Percentiles rank a stretch among this genome's conserved stretches.
phyloP scores from a whole-genome alignment of 2,329 filamentous ascomycete genomes.

The Neophaeococcomyces mojaviensis region DNA sequence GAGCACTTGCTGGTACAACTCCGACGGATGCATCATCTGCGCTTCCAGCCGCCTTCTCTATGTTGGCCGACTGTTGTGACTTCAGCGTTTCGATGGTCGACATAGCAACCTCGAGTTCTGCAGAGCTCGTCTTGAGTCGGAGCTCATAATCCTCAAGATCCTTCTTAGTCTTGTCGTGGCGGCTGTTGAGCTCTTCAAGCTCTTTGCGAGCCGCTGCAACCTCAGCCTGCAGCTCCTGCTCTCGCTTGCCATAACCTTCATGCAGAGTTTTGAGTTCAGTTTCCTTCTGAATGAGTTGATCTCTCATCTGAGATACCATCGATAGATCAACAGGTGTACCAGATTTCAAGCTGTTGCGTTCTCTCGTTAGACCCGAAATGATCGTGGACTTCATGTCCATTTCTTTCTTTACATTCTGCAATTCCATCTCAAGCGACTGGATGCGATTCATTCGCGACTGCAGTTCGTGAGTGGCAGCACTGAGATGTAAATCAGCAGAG shows the following conservation, averaged over 20 bases:
- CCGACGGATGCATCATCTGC: conserved; percentile 18
- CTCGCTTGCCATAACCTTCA: conserved; percentile 62
- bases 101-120: conserved; percentile 62
- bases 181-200: conserved; percentile 64
- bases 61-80: conserved; percentile 29
- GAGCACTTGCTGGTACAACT: conserved; percentile 36
- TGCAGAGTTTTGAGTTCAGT: conserved; percentile 68
- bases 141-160: conserved; percentile 66
- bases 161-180: conserved; percentile 64
- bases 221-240: conserved; percentile 66
- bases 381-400: conserved; percentile 96
- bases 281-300: conserved; percentile 82
- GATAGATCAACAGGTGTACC: conserved; percentile 82
- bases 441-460: conserved; percentile 81
- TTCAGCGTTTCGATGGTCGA: conserved; percentile 45
- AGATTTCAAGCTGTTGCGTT: conserved; percentile 79
- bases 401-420: conserved; percentile 78
- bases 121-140: conserved; percentile 63
- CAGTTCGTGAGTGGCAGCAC: conserved; percentile 86
- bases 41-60: conserved; percentile 24
- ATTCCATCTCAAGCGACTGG: conserved; percentile 78
- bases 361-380: conserved; percentile 86
- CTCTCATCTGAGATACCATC: conserved; percentile 75
- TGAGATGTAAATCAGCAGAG: conserved; percentile 85
- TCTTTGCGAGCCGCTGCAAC: conserved; percentile 63